Conservation (phyloP, 331 rosid species). For the Stylosanthes scabra region DNA sequence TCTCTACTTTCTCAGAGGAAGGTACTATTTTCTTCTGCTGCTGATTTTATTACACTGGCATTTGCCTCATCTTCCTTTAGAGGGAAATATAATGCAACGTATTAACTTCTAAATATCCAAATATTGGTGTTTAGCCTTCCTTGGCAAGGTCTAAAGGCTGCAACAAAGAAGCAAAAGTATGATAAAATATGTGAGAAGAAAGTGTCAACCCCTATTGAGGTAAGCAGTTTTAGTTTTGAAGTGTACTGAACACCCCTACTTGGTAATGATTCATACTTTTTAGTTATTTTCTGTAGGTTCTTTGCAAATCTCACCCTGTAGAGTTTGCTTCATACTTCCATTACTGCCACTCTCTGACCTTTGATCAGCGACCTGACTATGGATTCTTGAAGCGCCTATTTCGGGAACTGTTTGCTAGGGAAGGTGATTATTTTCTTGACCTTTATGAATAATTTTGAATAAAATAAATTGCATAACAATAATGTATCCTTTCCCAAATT, state of each 20-base stretch:
- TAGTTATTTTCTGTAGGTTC: constrained; percentile 60
- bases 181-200: constrained; percentile 98
- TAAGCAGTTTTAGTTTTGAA: constrained; percentile 33
- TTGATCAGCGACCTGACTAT: constrained; percentile 98
- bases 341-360: constrained; percentile 90
- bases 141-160: constrained; percentile 99
- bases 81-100: constrained; percentile 18
- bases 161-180: constrained; percentile 95
- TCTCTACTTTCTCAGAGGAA: constrained; percentile 93
- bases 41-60: constrained; percentile 21
- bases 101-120: constrained; percentile 18
- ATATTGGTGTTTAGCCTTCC: constrained; percentile 75
- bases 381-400: constrained; percentile 94
- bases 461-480: neutral
- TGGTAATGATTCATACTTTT: constrained; percentile 39
- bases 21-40: constrained; percentile 51
- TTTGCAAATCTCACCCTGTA: constrained; percentile 92
- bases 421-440: constrained; percentile 58
- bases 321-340: constrained; percentile 98
- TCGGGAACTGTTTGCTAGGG: constrained; percentile 86
- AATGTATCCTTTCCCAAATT: constrained; percentile 2
- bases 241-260: neutral
- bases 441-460: constrained; percentile 16
- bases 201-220: constrained; percentile 98
- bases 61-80: neutral